A percentile compares a stretch with the other conserved stretches of the same genome.
Evolutionary conservation across 345 rosid genomes (phyloP).

Genomic region (Cardamine occulta): DNA sequence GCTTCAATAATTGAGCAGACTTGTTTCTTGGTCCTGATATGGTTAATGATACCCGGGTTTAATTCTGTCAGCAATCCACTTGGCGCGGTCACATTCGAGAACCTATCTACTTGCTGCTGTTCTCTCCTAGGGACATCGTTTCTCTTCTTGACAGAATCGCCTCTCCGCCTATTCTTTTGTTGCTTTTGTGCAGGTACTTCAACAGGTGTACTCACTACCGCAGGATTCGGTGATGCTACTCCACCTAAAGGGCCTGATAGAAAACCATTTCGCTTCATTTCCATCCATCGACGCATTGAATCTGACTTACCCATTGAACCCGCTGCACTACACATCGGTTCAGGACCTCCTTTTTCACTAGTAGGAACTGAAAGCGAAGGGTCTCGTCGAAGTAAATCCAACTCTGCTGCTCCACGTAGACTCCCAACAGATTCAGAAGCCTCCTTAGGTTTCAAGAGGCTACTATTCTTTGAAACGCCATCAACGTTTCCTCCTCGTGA

Average conservation of each 20-base stretch:
- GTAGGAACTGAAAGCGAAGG: not conserved
- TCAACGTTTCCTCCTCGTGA: conserved; percentile 48
- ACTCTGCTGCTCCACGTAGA: conserved; percentile 41
- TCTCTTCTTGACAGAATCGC: conserved; percentile 54
- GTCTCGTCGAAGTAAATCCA: not conserved
- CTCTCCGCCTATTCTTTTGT: conserved; percentile 64
- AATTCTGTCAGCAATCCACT: conserved; percentile 85
- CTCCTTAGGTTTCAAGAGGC: conserved; percentile 47
- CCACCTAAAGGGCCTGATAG: conserved; percentile 78
- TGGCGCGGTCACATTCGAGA: conserved; percentile 84
- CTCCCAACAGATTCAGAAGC: conserved; percentile 68
- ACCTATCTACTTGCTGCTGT: conserved; percentile 76
- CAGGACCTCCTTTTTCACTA: conserved; percentile 29
- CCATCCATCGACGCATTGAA: conserved; percentile 75
- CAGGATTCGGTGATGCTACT: conserved; percentile 49
- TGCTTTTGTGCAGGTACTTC: conserved; percentile 70
- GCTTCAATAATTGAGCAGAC: conserved; percentile 92
- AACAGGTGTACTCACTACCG: conserved; percentile 53
- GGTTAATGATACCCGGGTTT: conserved; percentile 94
- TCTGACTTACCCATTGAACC: conserved; percentile 63
- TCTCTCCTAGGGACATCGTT: conserved; percentile 46
- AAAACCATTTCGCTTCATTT: conserved; percentile 92
- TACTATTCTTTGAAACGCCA: conserved; percentile 49
- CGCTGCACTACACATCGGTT: conserved; percentile 30
- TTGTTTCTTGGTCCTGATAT: conserved; percentile 83